Evolutionary conservation across 345 rosid species (phyloP), one percentile per base, ranked within the genome.

Genomic region (Hibiscus mutabilis): DNA sequence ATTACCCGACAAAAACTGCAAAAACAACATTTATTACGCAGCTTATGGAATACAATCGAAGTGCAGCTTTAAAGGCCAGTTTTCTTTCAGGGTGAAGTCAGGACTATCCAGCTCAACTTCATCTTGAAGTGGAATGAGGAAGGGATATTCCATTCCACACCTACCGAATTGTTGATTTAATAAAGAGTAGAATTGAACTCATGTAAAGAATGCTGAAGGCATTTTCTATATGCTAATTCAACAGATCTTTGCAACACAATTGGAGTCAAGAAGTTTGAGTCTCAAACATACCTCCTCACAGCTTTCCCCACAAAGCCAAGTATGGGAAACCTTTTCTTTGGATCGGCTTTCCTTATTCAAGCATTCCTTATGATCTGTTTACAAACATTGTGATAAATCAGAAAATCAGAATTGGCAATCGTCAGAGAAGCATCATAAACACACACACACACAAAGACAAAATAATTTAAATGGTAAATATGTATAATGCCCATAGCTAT

Each of bases 351-450:
- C 69, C 72, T 75, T 85, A 72, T 80, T 66, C 81, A 81, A 79
- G 83, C 98, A 94, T 22, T 79, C 76, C 25, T 69, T 82, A 74
- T 94, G 98, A 89, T 87, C 98, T 94, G 86, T 77, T 80, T 53
- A 73, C 67, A 80, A 58, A 69, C 33, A 59, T 65, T 40, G 25
- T 25, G 56, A 56, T 56, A 70, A 65, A 52, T 69, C 49, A 65
- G 68, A 73, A 73, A 52, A 61, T 55, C 49, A 63, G 79, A 63
- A 60, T 72, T 27, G 35, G 51, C 53, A 68, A 46, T 27, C 7
- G 55, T 25, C 15, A 44, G 49, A 72, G 47, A 67, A 61, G 57
- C 18, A 33, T 66, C 61, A 60, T 47, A 21, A 12, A 57, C 15
- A 21, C 35, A 59, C 46, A 60, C 1, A 27, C 42, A 27, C 21